Conservation (phyloP, 2,329 filamentous ascomycete species). For the Apiospora malaysiana region DNA sequence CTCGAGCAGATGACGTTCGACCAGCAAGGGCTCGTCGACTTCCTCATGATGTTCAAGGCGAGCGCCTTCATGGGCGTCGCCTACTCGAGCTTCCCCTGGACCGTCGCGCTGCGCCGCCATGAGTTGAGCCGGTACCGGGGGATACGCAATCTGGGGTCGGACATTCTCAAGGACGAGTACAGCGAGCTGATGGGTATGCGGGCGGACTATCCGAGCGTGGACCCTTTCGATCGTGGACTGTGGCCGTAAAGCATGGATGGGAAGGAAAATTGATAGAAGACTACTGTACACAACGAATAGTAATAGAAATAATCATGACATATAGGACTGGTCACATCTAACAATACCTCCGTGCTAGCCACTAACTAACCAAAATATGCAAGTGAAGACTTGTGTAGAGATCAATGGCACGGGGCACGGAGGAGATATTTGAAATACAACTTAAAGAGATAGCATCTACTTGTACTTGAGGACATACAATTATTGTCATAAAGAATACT, state of each 20-base stretch:
- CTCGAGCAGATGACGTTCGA: conserved; percentile 39
- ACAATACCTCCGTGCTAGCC: too few species aligned
- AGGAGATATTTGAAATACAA: too few species aligned
- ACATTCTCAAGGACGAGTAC: conserved; percentile 39
- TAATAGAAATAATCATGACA: neutral
- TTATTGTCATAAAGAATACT: too few species aligned
- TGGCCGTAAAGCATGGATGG: conserved; percentile 33
- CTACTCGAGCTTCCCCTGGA: conserved; percentile 43
- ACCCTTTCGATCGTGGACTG: conserved; percentile 37
- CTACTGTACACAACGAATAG: neutral
- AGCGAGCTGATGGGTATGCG: conserved; percentile 41
- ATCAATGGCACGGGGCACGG: too few species aligned
- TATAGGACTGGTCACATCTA: neutral
- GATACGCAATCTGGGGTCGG: conserved; percentile 38
- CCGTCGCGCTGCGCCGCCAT: conserved; percentile 40
- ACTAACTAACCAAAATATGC: too few species aligned
- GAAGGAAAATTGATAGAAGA: neutral
- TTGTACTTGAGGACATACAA: too few species aligned
- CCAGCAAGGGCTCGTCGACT: conserved; percentile 42
- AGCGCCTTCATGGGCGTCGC: conserved; percentile 43
- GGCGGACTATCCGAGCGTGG: conserved; percentile 38
- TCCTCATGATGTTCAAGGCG: conserved; percentile 40
- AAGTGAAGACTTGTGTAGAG: too few species aligned
- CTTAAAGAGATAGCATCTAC: too few species aligned
- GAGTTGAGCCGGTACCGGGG: conserved; percentile 37